Percentiles rank a stretch among this genome's conserved stretches.
These are phyloP conservation scores for Sisymbrium altissimum DNA, from an alignment of 345 rosid species.

Conservation along the genomic window DNA sequence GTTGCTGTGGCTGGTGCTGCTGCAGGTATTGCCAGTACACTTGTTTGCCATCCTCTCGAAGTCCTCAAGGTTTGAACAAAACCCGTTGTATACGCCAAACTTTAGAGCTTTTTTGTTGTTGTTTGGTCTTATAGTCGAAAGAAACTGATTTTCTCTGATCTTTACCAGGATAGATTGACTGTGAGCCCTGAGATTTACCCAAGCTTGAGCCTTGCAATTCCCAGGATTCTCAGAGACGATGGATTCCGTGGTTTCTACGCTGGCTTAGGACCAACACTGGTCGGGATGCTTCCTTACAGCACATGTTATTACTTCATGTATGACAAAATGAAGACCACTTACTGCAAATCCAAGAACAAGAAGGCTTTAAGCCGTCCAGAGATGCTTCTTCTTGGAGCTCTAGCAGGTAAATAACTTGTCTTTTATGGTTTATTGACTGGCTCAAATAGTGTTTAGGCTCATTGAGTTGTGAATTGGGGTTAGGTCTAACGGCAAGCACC, in stretches of 20 bases:
- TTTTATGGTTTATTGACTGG: not conserved
- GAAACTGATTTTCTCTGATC: conserved; percentile 19
- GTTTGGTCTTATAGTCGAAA: not conserved
- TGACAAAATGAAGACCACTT: conserved; percentile 68
- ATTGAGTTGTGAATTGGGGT: not conserved
- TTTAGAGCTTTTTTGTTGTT: not conserved
- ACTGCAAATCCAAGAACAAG: conserved; percentile 74
- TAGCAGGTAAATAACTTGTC: conserved; percentile 53
- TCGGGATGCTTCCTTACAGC: conserved; percentile 98
- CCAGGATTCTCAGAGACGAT: conserved; percentile 74
- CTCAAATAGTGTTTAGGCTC: not conserved
- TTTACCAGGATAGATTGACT: conserved; percentile 86
- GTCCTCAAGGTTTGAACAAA: conserved; percentile 68
- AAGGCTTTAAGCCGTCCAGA: conserved; percentile 84
- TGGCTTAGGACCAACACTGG: conserved; percentile 75
- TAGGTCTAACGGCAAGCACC: conserved; percentile 95
- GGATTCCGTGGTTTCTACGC: conserved; percentile 85
- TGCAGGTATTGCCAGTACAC: conserved; percentile 88
- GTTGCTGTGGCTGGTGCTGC: conserved; percentile 96
- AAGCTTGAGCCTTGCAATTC: conserved; percentile 61
- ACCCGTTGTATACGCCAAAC: not conserved
- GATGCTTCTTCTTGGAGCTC: conserved; percentile 87
- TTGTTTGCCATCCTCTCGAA: conserved; percentile 97
- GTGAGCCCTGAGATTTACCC: conserved; percentile 89
- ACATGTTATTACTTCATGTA: conserved; percentile 96